A percentile compares a stretch with the other conserved stretches of the same genome.
phyloP scores from a whole-genome alignment of 108 stramenopile species.

The Nitzschia sp. region DNA sequence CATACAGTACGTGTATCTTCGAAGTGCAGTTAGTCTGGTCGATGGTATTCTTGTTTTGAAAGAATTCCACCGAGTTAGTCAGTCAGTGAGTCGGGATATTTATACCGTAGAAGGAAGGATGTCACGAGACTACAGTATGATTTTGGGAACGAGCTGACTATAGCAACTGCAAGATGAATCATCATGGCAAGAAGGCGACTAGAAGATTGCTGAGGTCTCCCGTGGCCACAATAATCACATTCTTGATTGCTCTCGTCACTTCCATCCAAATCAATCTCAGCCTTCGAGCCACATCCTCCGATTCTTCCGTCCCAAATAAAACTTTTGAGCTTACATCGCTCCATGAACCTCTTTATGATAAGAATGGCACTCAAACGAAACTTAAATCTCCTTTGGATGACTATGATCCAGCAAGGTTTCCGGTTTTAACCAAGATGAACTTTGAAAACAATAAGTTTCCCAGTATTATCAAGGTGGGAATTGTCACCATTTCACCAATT shows the following conservation, averaged over 20 bases:
- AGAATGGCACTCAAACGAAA: background rate
- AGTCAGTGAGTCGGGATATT: too few relatives aligned
- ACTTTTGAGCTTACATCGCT: background rate
- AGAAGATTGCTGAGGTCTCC: too few relatives aligned
- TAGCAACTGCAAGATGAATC: too few relatives aligned
- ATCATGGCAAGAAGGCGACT: too few relatives aligned
- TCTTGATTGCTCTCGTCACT: background rate
- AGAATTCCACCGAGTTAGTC: too few relatives aligned
- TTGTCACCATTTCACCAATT: constrained; percentile 16
- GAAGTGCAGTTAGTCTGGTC: too few relatives aligned
- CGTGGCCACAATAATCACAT: too few relatives aligned
- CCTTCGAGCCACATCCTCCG: background rate
- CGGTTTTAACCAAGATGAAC: background rate
- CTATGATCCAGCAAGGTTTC: constrained; percentile 3
- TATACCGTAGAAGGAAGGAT: too few relatives aligned
- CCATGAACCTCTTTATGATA: background rate
- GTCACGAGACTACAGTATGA: too few relatives aligned
- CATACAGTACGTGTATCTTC: too few relatives aligned
- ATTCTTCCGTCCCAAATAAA: background rate
- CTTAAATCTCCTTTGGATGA: background rate
- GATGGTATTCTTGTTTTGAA: too few relatives aligned
- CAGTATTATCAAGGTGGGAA: constrained; percentile 12
- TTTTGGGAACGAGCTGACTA: too few relatives aligned
- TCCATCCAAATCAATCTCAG: background rate
- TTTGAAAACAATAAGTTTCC: background rate